Percentiles rank a stretch among this genome's conserved stretches.
These are phyloP conservation scores for Aspergillus affinis DNA, from an alignment of 495 filamentous ascomycete genomes.

Conservation along the genomic window DNA sequence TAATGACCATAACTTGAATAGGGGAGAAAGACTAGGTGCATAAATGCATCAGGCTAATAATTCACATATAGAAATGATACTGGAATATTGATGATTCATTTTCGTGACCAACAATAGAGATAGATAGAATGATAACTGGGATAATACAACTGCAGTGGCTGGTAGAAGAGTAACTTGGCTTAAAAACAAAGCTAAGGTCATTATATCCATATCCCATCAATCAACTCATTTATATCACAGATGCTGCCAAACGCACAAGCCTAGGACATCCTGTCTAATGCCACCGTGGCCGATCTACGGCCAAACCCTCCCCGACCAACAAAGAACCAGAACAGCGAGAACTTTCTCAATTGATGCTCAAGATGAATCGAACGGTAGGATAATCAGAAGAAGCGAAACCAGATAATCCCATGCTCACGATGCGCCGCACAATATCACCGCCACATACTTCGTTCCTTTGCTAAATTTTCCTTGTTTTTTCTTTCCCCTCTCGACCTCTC, in stretches of 20 bases:
- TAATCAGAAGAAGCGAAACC: neutral
- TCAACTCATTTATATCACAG: slow-evolving; percentile 8
- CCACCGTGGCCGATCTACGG: neutral
- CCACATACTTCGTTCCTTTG: neutral
- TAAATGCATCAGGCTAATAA: slow-evolving; percentile 1
- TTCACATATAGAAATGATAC: neutral
- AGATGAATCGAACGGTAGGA: neutral
- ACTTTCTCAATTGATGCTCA: neutral
- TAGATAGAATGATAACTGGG: neutral
- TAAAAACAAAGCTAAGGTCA: slow-evolving; percentile 2
- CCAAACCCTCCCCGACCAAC: neutral
- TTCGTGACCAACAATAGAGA: neutral
- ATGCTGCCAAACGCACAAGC: neutral
- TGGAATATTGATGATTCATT: neutral
- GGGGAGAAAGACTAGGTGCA: neutral
- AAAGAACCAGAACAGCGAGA: neutral
- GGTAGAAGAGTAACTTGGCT: neutral
- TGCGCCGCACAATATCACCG: neutral
- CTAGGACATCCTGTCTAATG: neutral
- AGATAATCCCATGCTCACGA: neutral
- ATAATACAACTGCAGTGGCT: too few species aligned
- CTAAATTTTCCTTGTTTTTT: too few species aligned
- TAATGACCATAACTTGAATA: slow-evolving; percentile 11
- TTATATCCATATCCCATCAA: slow-evolving; percentile 11
- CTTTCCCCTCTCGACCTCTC: neutral